phyloP scores from a whole-genome alignment of 306 rosid genomes.

The Geum urbanum region DNA sequence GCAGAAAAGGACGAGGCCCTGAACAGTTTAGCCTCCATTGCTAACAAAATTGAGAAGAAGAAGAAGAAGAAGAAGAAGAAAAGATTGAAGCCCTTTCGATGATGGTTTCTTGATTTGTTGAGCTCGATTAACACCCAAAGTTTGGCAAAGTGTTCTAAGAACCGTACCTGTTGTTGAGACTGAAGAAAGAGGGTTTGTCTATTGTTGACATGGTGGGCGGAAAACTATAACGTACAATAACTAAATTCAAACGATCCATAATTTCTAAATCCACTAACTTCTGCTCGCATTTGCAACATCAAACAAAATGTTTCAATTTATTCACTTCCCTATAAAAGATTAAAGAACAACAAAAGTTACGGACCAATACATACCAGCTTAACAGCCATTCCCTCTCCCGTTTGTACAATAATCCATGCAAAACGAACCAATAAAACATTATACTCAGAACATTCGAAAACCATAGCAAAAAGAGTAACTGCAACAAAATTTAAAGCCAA shows the following conservation, averaged over 20 bases:
- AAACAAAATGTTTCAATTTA: not conserved
- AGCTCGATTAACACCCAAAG: not conserved
- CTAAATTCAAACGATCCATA: not conserved
- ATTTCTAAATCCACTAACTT: too few species aligned
- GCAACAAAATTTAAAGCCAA: conserved; percentile 17
- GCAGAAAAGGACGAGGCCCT: conserved; percentile 25
- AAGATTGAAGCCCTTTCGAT: not conserved
- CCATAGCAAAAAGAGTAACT: conserved; percentile 4
- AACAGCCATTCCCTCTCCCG: conserved; percentile 95
- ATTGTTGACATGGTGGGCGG: conserved; percentile 23
- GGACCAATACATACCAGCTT: conserved; percentile 62
- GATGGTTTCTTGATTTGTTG: too few species aligned
- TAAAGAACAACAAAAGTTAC: conserved; percentile 14
- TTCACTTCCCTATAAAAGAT: not conserved
- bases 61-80: not conserved
- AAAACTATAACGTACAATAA: not conserved
- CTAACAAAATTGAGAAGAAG: not conserved
- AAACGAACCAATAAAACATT: conserved; percentile 43
- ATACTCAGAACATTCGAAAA: conserved; percentile 6
- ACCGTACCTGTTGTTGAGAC: conserved; percentile 44
- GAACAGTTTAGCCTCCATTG: conserved; percentile 63
- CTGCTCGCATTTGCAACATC: not conserved
- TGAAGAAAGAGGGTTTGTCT: conserved; percentile 41
- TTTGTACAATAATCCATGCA: conserved; percentile 78
- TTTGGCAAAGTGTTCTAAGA: not conserved